Evolutionary conservation across 2,329 filamentous ascomycete genomes (phyloP).

Genomic region (Pseudofabraea citricarpa): DNA sequence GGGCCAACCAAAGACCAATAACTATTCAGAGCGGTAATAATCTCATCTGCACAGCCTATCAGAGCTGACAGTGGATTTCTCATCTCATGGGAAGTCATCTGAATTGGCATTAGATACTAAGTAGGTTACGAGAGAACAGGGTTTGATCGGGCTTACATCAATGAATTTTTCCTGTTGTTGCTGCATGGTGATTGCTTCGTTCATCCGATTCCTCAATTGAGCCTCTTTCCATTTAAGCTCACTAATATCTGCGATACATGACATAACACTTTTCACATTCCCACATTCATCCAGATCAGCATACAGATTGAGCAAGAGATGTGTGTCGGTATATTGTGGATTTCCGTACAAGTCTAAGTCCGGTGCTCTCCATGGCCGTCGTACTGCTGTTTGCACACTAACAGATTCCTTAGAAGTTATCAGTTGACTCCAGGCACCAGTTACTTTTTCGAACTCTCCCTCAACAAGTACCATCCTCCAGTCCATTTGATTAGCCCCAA

Average conservation of each 20-base stretch:
- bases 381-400: conserved; percentile 11
- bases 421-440: conserved; percentile 7
- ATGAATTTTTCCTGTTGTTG: conserved; percentile 76
- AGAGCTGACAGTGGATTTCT: conserved; percentile 71
- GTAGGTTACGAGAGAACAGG: no score
- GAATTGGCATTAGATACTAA: not conserved
- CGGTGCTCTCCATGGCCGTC: conserved; percentile 9
- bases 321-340: conserved; percentile 9
- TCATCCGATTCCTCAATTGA: conserved; percentile 30
- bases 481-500: conserved; percentile 2
- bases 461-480: conserved; percentile 12
- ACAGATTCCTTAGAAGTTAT: conserved; percentile 5
- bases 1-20: not conserved
- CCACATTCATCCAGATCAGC: conserved; percentile 17
- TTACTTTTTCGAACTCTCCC: conserved; percentile 8
- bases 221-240: conserved; percentile 14
- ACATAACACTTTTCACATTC: conserved; percentile 14
- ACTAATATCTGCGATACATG: conserved; percentile 10
- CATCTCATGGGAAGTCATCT: conserved; percentile 51
- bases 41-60: conserved; percentile 63
- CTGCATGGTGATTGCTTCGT: conserved; percentile 52
- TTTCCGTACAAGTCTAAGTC: conserved; percentile 11
- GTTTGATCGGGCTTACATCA: conserved; percentile 44
- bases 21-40: conserved; percentile 12
- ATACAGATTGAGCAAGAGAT: conserved; percentile 14